Base-by-base conservation (phyloP, 83 land plant genomes). In the Picea mariana region DNA sequence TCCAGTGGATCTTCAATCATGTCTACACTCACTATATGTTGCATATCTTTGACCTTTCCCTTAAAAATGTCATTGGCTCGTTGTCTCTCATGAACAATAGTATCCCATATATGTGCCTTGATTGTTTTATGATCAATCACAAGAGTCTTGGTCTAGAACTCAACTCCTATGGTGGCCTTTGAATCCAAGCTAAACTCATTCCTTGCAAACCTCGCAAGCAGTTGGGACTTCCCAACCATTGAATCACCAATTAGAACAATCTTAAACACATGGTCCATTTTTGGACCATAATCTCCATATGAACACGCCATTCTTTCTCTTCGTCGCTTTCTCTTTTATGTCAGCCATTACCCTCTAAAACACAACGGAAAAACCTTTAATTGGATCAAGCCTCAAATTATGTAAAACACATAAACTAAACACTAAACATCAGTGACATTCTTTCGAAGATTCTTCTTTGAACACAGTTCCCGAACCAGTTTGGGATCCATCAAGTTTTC, bases 81-180 rank as follows among this genome's bases (percentile, higher is more conserved):
- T n/a, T n/a, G n/a, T n/a, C 75, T 71, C 49, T 71, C 75, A 40
- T 71, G 75, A 0, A 49, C 75, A 71, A 49, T 49, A 38, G 75
- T 71, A 71, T 71, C 75, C 75, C 75, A 71, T 18, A 71, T 71
- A 49, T 40, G 75, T 38, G 75, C 75, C 75, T 71, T 71, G 75
- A 71, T 49, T 34, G 75, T 71, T 9, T 71, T 71, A n/a, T 71
- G 75, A 71, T 71, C 75, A 44, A 71, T 71, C 21, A 71, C 47
- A 40, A 71, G 75, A 40, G 75, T 71, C 75, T 49, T 71, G 21
- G 75, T 71, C 75, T 71, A 23, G 42, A 71, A 71, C 47, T 40
- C 75, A 40, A 71, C 75, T 71, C 75, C 75, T 7, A 71, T 71
- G 75, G 75, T 71, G 49, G 75, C 75, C 23, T 71, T 71, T 40